These are phyloP conservation scores for Colletotrichum godetiae DNA, from an alignment of 2,329 filamentous ascomycete species.

Conservation along the genomic window DNA sequence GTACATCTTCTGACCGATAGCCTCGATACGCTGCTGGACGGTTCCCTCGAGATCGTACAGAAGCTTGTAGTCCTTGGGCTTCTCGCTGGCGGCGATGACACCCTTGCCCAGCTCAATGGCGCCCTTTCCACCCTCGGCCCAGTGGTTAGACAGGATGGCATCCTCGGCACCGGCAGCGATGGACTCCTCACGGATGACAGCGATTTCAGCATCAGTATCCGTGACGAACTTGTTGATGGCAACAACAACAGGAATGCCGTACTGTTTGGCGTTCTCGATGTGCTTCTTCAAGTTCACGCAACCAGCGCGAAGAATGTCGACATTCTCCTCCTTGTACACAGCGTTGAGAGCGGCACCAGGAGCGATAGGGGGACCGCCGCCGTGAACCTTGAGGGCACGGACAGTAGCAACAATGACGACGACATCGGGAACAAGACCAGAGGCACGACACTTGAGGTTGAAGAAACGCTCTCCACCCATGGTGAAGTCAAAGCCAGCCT, in stretches of 20 bases:
- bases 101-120: slow-evolving; percentile 89
- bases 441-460: slow-evolving; percentile 99
- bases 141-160: slow-evolving; percentile 94
- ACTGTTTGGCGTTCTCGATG: slow-evolving; percentile 88
- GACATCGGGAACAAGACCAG: slow-evolving; percentile 90
- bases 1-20: slow-evolving; percentile 94
- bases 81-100: slow-evolving; percentile 84
- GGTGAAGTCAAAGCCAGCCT: slow-evolving; percentile 98
- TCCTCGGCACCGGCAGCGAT: slow-evolving; percentile 93
- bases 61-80: slow-evolving; percentile 88
- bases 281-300: slow-evolving; percentile 97
- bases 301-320: slow-evolving; percentile 88
- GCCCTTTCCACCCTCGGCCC: slow-evolving; percentile 93
- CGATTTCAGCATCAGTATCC: slow-evolving; percentile 92
- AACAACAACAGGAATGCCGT: slow-evolving; percentile 93
- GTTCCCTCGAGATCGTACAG: slow-evolving; percentile 84
- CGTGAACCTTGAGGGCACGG: slow-evolving; percentile 95
- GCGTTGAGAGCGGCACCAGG: slow-evolving; percentile 87
- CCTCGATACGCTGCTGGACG: slow-evolving; percentile 90
- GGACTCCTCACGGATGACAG: slow-evolving; percentile 89
- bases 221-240: slow-evolving; percentile 97
- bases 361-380: slow-evolving; percentile 92
- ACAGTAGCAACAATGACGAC: slow-evolving; percentile 97
- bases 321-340: slow-evolving; percentile 93
- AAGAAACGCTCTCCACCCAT: slow-evolving; percentile 99